These are phyloP conservation scores for Tolypocladium ophioglossoides DNA, from an alignment of 2,329 filamentous ascomycete genomes.

Conservation along the genomic window DNA sequence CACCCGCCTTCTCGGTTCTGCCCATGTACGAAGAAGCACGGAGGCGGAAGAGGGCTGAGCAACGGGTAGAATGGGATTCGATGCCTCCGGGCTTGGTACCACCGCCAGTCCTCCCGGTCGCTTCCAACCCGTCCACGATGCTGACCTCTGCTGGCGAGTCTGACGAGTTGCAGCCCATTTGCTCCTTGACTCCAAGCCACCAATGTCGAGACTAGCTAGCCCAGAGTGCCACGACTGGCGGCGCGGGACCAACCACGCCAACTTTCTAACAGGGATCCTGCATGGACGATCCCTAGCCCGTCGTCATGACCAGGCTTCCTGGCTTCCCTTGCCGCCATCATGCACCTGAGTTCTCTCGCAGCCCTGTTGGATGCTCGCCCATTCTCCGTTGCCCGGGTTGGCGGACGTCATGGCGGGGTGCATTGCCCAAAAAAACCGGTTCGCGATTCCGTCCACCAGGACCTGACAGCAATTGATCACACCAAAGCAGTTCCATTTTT, in stretches of 20 bases:
- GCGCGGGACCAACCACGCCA: not conserved
- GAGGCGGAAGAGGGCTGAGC: not conserved
- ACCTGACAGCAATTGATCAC: not conserved
- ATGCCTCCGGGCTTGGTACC: not conserved
- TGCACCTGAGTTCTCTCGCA: not conserved
- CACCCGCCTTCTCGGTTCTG: not conserved
- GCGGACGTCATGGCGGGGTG: not conserved
- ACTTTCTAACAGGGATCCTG: not conserved
- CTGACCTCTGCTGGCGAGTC: not conserved
- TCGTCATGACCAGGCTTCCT: not conserved
- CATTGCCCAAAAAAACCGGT: not conserved
- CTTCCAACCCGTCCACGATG: not conserved
- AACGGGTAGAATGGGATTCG: not conserved
- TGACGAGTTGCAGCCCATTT: not conserved
- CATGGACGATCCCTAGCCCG: not conserved
- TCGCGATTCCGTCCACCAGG: not conserved
- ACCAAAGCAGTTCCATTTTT: not conserved
- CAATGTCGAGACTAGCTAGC: not conserved
- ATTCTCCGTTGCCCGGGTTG: not conserved
- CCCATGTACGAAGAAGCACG: not conserved
- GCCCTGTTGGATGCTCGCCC: not conserved
- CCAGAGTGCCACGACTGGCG: not conserved
- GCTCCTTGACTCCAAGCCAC: not conserved
- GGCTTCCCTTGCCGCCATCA: not conserved
- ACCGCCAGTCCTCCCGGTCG: not conserved